Conservation (phyloP, 495 filamentous ascomycete genomes). For the Lineolata rhizophorae region DNA sequence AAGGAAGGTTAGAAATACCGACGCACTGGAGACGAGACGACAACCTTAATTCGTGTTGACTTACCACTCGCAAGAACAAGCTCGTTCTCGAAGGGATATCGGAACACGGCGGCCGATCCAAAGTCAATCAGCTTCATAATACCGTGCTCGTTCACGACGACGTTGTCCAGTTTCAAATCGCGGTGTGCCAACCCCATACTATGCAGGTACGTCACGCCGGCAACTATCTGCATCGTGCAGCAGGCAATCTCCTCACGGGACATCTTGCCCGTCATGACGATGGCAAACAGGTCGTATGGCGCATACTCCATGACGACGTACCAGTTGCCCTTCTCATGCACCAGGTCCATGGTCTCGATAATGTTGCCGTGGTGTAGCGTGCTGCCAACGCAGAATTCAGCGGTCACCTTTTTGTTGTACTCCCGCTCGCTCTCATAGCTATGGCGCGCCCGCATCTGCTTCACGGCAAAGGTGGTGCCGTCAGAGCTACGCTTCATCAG, state of each 20-base stretch:
- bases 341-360: slow-evolving; percentile 92
- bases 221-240: slow-evolving; percentile 83
- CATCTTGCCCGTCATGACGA: slow-evolving; percentile 99
- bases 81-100: slow-evolving; percentile 91
- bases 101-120: slow-evolving; percentile 88
- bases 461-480: slow-evolving; percentile 84
- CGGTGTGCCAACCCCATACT: slow-evolving; percentile 90
- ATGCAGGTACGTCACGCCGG: slow-evolving; percentile 91
- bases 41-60: slow-evolving; percentile 12
- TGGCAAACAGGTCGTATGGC: slow-evolving; percentile 92
- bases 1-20: slow-evolving; percentile 5
- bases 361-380: slow-evolving; percentile 96
- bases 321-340: slow-evolving; percentile 87
- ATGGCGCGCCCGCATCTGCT: slow-evolving; percentile 87
- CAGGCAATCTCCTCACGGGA: slow-evolving; percentile 74
- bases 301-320: slow-evolving; percentile 99
- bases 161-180: slow-evolving; percentile 94
- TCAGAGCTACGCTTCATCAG: slow-evolving; percentile 84
- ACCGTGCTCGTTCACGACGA: slow-evolving; percentile 89
- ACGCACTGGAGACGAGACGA: too few relatives aligned
- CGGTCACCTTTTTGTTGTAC: slow-evolving; percentile 98
- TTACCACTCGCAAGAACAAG: slow-evolving; percentile 71
- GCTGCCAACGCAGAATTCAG: slow-evolving; percentile 95
- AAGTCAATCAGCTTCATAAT: slow-evolving; percentile 99
- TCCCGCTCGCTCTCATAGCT: slow-evolving; percentile 84